phyloP scores from a whole-genome alignment of 2,329 filamentous ascomycete genomes.

The Fusarium cyanostomum region DNA sequence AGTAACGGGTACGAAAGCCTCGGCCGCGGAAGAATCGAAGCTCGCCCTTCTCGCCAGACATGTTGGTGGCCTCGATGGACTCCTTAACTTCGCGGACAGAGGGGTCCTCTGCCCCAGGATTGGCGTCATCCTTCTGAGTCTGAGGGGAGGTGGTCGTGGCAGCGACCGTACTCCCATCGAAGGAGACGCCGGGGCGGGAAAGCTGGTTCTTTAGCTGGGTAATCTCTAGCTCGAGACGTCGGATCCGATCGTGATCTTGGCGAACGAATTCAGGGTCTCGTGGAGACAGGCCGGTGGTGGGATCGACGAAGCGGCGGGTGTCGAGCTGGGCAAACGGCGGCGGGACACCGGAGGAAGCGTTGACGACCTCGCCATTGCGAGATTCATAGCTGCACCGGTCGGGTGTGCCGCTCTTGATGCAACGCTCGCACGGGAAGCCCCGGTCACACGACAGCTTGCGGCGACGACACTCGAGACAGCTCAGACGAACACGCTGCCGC shows the following conservation, averaged over 20 bases:
- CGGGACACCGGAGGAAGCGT: conserved; percentile 57
- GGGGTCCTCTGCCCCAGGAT: conserved; percentile 46
- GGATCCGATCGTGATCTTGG: conserved; percentile 67
- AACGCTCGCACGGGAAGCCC: conserved; percentile 69
- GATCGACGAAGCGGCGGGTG: conserved; percentile 49
- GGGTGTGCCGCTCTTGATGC: conserved; percentile 69
- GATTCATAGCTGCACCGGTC: conserved; percentile 69
- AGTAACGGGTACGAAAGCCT: conserved; percentile 68
- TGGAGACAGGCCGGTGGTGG: conserved; percentile 43
- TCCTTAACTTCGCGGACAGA: conserved; percentile 52
- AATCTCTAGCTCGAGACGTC: conserved; percentile 67
- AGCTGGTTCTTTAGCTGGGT: conserved; percentile 65
- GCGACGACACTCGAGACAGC: conserved; percentile 68
- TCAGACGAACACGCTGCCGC: conserved; percentile 67
- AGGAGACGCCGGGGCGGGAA: conserved; percentile 54
- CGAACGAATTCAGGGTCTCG: conserved; percentile 50
- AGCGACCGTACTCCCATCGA: conserved; percentile 63
- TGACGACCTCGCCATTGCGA: conserved; percentile 61
- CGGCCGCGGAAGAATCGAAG: conserved; percentile 67
- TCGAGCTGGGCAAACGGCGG: conserved; percentile 55
- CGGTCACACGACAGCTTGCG: conserved; percentile 70
- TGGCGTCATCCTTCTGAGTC: conserved; percentile 55
- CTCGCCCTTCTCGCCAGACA: conserved; percentile 59
- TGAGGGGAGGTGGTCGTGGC: conserved; percentile 56
- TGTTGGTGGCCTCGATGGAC: conserved; percentile 52